Conservation (phyloP, 31 red algal species). For the Porphyra umbilicalis region DNA sequence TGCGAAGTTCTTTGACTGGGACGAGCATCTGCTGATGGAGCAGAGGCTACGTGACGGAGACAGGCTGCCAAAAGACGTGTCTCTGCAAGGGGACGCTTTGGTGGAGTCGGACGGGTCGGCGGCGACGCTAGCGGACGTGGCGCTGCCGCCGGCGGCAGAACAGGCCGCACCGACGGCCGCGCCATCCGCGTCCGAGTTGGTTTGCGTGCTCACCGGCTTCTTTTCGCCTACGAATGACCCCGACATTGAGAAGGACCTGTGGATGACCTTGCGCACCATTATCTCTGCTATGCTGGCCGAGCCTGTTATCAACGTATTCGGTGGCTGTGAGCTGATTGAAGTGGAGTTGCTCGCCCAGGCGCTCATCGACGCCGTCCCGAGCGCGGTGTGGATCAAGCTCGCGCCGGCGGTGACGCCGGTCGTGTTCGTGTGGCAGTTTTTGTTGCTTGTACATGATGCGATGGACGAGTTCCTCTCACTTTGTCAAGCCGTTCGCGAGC, state of each 20-base stretch:
- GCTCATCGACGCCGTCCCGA: neutral
- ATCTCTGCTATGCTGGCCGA: neutral
- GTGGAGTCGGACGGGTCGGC: too few species aligned
- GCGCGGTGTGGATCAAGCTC: neutral
- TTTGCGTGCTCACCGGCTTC: too few species aligned
- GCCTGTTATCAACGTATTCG: neutral
- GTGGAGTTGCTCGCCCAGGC: neutral
- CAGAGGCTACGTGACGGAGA: too few species aligned
- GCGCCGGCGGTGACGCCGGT: neutral
- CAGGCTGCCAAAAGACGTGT: too few species aligned
- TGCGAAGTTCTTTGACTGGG: too few species aligned
- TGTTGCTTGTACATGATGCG: neutral
- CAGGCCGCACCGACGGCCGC: too few species aligned
- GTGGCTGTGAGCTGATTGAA: neutral
- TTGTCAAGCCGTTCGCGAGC: neutral
- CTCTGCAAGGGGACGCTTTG: too few species aligned
- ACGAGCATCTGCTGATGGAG: too few species aligned
- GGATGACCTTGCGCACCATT: neutral
- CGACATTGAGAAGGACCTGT: neutral
- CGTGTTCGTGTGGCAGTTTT: neutral
- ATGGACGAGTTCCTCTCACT: neutral
- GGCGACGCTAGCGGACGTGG: too few species aligned
- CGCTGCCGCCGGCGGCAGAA: too few species aligned
- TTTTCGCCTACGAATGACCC: too few species aligned
- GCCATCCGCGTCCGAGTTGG: too few species aligned